These are phyloP conservation scores for Musa balbisiana DNA, from an alignment of 202 grass and related monocot species.

Conservation along the genomic window DNA sequence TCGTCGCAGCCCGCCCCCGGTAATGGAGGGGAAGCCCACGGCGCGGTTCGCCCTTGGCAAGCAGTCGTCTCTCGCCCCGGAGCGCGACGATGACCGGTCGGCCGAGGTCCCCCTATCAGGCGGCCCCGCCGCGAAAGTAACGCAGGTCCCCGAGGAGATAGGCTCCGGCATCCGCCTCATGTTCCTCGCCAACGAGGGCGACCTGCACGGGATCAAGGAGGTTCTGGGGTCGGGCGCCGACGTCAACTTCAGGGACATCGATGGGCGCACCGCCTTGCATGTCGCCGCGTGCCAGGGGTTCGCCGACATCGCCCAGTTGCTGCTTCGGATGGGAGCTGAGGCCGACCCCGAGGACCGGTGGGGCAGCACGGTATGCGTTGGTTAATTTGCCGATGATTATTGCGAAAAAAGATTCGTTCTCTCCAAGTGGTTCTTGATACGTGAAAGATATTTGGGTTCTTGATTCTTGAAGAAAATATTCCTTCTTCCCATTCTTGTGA, in stretches of 20 bases:
- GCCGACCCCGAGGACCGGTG: conserved; percentile 61
- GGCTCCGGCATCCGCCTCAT: conserved; percentile 59
- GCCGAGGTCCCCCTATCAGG: neutral
- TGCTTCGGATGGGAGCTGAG: conserved; percentile 56
- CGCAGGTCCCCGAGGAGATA: conserved; percentile 11
- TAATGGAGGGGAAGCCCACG: conserved; percentile 33
- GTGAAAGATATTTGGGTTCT: no score
- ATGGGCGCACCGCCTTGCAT: conserved; percentile 75
- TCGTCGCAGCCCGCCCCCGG: neutral
- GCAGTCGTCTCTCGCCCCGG: conserved; percentile 75
- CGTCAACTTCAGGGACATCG: conserved; percentile 77
- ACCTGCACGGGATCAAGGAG: conserved; percentile 56
- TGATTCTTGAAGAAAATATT: no score
- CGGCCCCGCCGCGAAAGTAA: neutral
- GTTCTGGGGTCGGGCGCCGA: conserved; percentile 51
- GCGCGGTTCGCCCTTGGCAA: conserved; percentile 52
- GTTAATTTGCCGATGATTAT: neutral
- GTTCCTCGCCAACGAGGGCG: conserved; percentile 60
- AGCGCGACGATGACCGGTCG: conserved; percentile 14
- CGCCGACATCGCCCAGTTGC: conserved; percentile 41
- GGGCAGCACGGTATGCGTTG: conserved; percentile 63
- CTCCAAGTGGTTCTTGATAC: neutral
- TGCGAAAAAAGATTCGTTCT: neutral
- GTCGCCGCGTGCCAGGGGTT: conserved; percentile 74
- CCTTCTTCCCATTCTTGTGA: no score